phyloP scores from a whole-genome alignment of 345 rosid genomes.

The Aquilaria yunnanensis region DNA sequence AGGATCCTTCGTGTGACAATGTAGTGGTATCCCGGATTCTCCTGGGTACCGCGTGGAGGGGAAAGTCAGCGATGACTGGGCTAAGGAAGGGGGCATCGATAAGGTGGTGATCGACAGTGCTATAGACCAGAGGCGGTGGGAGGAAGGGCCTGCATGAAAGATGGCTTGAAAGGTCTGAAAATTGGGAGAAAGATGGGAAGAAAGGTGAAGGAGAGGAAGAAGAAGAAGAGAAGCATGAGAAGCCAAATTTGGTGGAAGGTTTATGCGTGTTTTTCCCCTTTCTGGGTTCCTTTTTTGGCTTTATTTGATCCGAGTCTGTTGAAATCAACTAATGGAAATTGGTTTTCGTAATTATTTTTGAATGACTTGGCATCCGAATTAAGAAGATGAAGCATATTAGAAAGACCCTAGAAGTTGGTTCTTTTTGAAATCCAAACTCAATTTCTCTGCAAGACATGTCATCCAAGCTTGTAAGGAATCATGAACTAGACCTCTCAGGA shows the following conservation, averaged over 20 bases:
- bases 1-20: not conserved
- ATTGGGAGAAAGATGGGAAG: conserved; percentile 15
- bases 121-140: conserved; percentile 10
- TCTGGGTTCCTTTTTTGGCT: too few relatives aligned
- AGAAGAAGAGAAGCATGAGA: conserved; percentile 9
- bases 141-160: conserved; percentile 25
- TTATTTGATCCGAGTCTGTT: too few relatives aligned
- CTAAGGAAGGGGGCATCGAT: not conserved
- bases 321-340: too few relatives aligned
- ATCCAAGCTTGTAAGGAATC: too few relatives aligned
- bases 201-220: conserved; percentile 7
- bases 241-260: conserved; percentile 36
- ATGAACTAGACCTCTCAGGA: too few relatives aligned
- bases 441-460: too few relatives aligned
- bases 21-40: not conserved
- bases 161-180: conserved; percentile 21
- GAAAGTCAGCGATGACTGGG: not conserved
- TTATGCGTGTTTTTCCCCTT: not conserved
- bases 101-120: conserved; percentile 12
- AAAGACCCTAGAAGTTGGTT: too few relatives aligned
- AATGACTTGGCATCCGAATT: too few relatives aligned
- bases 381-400: too few relatives aligned
- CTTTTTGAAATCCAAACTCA: too few relatives aligned
- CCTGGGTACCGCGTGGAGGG: not conserved
- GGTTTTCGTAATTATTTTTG: too few relatives aligned